Conservation (phyloP, 371 early-diverging fungal species). For the Mortierella sp. region DNA sequence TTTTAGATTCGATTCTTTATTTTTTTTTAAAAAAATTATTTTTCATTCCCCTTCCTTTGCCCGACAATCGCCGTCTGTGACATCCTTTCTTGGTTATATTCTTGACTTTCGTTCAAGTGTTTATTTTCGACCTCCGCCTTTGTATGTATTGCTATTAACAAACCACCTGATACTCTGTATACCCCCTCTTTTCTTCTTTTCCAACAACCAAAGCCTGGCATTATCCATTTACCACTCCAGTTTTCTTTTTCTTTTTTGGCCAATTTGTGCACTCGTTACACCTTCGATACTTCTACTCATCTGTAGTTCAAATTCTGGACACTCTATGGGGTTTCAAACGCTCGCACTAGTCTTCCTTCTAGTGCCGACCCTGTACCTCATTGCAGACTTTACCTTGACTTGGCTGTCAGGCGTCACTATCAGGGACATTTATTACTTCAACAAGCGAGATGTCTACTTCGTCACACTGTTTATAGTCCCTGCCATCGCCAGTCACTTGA, state of each 20-base stretch:
- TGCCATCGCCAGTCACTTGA: conserved; percentile 24
- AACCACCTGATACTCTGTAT: not conserved
- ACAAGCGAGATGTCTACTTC: conserved; percentile 29
- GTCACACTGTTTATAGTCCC: conserved; percentile 21
- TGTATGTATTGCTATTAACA: no score
- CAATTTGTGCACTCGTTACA: not conserved
- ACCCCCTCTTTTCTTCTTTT: not conserved
- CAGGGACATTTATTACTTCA: conserved; percentile 31
- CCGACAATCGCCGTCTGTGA: conserved; percentile 1
- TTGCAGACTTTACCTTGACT: conserved; percentile 26
- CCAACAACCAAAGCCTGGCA: no score
- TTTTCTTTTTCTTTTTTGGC: not conserved
- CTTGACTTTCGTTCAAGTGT: not conserved
- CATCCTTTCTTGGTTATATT: not conserved
- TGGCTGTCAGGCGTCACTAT: conserved; percentile 16
- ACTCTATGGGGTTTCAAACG: conserved; percentile 20
- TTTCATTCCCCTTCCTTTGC: conserved; percentile 8
- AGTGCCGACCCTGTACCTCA: conserved; percentile 10
- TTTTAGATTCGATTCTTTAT: not conserved
- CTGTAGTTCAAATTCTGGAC: not conserved
- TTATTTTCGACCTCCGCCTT: not conserved
- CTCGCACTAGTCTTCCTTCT: conserved; percentile 8
- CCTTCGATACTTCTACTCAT: no score
- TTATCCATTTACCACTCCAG: not conserved
- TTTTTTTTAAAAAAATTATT: not conserved